Conservation (phyloP, 345 rosid genomes). For the Streptanthus diversifolius region DNA sequence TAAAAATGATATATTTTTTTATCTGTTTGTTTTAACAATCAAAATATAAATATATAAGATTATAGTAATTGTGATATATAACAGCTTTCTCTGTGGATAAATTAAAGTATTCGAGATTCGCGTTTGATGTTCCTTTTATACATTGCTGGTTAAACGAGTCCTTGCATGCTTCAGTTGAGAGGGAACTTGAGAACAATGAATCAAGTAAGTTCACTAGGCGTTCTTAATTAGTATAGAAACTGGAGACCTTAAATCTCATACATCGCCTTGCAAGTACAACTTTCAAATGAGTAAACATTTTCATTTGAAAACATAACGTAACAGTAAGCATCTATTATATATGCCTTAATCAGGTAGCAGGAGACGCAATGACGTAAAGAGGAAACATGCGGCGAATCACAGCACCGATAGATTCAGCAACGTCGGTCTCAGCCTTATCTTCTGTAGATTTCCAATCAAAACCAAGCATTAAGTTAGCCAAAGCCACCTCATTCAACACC, state of each 20-base stretch:
- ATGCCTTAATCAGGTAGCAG: constrained; percentile 8
- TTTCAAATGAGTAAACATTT: neutral
- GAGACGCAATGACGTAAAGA: constrained; percentile 19
- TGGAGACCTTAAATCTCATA: neutral
- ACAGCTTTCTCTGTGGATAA: too few species aligned
- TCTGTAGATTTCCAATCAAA: constrained; percentile 34
- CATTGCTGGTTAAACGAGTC: neutral
- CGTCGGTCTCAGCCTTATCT: neutral
- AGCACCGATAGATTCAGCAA: constrained; percentile 20
- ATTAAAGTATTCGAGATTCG: too few species aligned
- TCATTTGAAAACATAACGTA: neutral
- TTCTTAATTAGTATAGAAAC: neutral
- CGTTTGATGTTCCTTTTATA: neutral
- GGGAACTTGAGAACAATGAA: neutral
- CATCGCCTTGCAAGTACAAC: neutral
- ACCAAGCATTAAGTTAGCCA: constrained; percentile 31
- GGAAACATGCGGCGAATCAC: constrained; percentile 27
- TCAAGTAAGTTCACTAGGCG: neutral
- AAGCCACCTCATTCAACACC: constrained; percentile 26
- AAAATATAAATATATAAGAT: too few species aligned
- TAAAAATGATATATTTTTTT: too few species aligned
- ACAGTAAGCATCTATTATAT: neutral
- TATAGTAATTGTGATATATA: too few species aligned
- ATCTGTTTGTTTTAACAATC: too few species aligned
- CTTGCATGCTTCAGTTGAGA: neutral